phyloP scores from a whole-genome alignment of 345 rosid species.

The Balakata baccata region DNA sequence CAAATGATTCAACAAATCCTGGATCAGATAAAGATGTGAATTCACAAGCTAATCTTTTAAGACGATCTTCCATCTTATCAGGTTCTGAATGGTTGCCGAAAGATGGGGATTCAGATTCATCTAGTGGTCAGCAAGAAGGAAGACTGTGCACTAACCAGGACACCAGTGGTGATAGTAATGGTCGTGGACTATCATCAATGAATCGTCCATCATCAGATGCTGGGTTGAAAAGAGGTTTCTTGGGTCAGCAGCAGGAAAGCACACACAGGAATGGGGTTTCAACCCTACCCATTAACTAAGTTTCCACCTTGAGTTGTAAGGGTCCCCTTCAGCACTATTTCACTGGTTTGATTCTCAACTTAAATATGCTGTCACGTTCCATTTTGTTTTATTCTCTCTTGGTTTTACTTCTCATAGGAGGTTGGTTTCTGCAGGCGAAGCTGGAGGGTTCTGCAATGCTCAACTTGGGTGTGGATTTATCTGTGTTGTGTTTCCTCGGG shows the following conservation, averaged over 20 bases:
- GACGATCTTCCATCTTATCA: conserved; percentile 21
- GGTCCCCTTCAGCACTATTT: conserved; percentile 19
- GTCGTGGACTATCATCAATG: conserved; percentile 20
- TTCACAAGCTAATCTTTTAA: conserved; percentile 25
- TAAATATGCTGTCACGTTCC: too few species aligned
- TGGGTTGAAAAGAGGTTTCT: conserved; percentile 7
- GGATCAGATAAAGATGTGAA: conserved; percentile 22
- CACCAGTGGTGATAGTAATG: conserved; percentile 18
- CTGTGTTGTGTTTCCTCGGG: conserved; percentile 32
- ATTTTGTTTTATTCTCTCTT: neutral
- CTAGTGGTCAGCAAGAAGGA: conserved; percentile 27
- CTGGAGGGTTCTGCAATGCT: conserved; percentile 12
- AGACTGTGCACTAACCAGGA: conserved; percentile 17
- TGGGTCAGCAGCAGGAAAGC: conserved; percentile 31
- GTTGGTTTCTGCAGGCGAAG: conserved; percentile 21
- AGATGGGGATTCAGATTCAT: conserved; percentile 20
- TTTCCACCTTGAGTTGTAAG: conserved; percentile 19
- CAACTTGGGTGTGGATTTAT: conserved; percentile 11
- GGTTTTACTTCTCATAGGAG: conserved; percentile 7
- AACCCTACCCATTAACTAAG: conserved; percentile 24
- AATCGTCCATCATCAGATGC: conserved; percentile 23
- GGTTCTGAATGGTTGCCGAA: conserved; percentile 20
- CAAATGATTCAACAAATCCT: conserved; percentile 22
- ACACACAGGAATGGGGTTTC: conserved; percentile 32
- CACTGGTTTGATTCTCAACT: conserved; percentile 17